Percentiles rank a stretch among this genome's conserved stretches.
Evolutionary conservation across 2,329 filamentous ascomycete genomes (phyloP).

Genomic region (Gnomoniopsis smithogilvyi): DNA sequence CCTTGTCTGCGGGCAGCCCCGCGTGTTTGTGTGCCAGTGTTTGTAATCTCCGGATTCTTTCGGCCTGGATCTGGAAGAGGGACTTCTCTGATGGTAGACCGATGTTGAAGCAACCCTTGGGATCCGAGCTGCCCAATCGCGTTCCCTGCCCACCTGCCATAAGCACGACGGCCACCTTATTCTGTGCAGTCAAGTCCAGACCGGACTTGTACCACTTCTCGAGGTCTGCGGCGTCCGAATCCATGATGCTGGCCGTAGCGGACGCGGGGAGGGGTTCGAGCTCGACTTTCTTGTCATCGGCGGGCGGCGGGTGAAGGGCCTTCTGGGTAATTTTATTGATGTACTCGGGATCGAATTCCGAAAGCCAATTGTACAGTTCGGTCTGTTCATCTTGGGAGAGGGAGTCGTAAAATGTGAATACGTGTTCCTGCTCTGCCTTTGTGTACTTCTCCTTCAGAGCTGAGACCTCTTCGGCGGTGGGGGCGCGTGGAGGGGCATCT

Average conservation of each 20-base stretch:
- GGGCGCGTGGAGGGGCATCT: slow-evolving; percentile 41
- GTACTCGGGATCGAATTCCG: slow-evolving; percentile 74
- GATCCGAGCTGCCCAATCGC: slow-evolving; percentile 86
- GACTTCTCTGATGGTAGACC: slow-evolving; percentile 90
- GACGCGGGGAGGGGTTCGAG: slow-evolving; percentile 87
- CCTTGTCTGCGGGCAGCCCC: slow-evolving; percentile 42
- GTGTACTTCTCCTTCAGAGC: slow-evolving; percentile 70
- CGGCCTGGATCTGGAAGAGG: slow-evolving; percentile 95
- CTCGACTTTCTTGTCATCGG: slow-evolving; percentile 46
- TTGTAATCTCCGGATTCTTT: slow-evolving; percentile 87
- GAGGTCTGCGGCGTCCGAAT: slow-evolving; percentile 76
- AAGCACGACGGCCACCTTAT: slow-evolving; percentile 81
- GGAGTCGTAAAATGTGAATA: slow-evolving; percentile 84
- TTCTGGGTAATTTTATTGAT: slow-evolving; percentile 85
- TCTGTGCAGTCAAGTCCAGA: slow-evolving; percentile 74
- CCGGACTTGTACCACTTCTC: slow-evolving; percentile 81
- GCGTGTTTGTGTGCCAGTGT: slow-evolving; percentile 71
- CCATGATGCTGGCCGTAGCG: slow-evolving; percentile 85
- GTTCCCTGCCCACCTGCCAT: slow-evolving; percentile 98
- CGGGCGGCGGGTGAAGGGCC: slow-evolving; percentile 73
- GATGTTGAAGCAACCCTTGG: slow-evolving; percentile 98
- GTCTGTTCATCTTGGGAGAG: slow-evolving; percentile 72
- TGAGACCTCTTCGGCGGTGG: slow-evolving; percentile 63
- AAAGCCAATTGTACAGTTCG: slow-evolving; percentile 76
- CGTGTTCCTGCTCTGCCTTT: slow-evolving; percentile 73